A percentile compares a stretch with the other conserved stretches of the same genome.
These are phyloP conservation scores for Apiotrichum akiyoshidainum DNA, from an alignment of 1,284 basidiomycete genomes.

Conservation along the genomic window DNA sequence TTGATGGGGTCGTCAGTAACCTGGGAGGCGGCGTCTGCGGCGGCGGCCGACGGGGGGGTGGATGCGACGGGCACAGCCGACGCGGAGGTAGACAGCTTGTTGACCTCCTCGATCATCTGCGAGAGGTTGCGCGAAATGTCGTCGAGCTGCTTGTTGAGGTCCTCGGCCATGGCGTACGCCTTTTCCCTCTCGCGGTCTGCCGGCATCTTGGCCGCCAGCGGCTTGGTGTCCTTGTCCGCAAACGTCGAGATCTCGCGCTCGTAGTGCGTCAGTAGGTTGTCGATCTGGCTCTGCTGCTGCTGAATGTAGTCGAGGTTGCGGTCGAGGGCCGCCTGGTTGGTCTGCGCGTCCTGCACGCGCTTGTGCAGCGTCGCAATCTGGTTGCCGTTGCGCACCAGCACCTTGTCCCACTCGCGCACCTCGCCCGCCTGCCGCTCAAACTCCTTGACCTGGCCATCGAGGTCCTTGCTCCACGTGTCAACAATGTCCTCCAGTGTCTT, in stretches of 20 bases:
- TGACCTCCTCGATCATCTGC: conserved; percentile 93
- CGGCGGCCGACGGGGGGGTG: conserved; percentile 27
- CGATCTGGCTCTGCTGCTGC: conserved; percentile 83
- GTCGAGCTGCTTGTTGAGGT: conserved; percentile 87
- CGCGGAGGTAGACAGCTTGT: conserved; percentile 54
- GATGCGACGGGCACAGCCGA: conserved; percentile 14
- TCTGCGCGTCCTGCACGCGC: conserved; percentile 66
- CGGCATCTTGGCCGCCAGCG: conserved; percentile 74
- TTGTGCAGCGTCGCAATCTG: conserved; percentile 76
- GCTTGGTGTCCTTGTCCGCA: conserved; percentile 64
- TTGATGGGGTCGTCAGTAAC: conserved; percentile 74
- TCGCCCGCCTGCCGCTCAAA: conserved; percentile 87
- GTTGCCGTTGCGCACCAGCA: conserved; percentile 87
- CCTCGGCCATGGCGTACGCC: conserved; percentile 89
- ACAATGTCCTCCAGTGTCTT: conserved; percentile 96
- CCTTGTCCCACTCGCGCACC: conserved; percentile 90
- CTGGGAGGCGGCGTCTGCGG: conserved; percentile 41
- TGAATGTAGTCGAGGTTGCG: conserved; percentile 82
- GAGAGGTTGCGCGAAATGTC: conserved; percentile 83
- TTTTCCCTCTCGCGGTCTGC: conserved; percentile 92
- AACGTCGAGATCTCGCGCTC: conserved; percentile 79
- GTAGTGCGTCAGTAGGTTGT: conserved; percentile 74
- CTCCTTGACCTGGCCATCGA: conserved; percentile 80
- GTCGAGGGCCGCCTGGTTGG: conserved; percentile 60
- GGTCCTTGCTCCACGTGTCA: conserved; percentile 81